These are phyloP conservation scores for Magnolia kwangsiensis DNA, from an alignment of 164 flowering plant species.

Conservation along the genomic window DNA sequence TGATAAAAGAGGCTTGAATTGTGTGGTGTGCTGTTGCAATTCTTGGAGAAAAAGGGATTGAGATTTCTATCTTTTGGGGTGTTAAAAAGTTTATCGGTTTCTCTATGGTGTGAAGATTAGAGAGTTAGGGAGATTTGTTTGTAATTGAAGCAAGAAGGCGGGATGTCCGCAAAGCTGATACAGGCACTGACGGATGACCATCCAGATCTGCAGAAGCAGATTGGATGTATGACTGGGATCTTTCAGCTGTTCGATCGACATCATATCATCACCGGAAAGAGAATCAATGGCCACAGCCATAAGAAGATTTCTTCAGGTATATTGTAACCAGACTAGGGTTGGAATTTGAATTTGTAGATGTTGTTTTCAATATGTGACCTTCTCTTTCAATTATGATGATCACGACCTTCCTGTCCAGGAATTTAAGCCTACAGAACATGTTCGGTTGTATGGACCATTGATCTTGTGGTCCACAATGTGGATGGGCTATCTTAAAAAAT, in stretches of 20 bases:
- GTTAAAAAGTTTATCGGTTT: background rate
- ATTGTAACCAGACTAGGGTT: background rate
- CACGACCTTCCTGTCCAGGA: background rate
- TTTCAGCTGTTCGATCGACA: conserved; percentile 60
- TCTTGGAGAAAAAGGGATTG: background rate
- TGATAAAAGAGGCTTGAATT: too few species aligned
- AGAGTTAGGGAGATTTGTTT: background rate
- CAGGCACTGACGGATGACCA: conserved; percentile 41
- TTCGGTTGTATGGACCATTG: background rate
- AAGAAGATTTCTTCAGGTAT: conserved; percentile 28
- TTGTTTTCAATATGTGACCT: background rate
- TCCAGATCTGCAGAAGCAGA: conserved; percentile 45
- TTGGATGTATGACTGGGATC: conserved; percentile 54
- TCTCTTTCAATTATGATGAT: background rate
- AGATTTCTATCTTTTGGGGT: background rate
- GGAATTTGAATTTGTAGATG: background rate
- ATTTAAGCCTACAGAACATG: background rate
- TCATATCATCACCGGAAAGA: conserved; percentile 42
- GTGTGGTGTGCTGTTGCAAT: background rate
- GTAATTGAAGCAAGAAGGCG: conserved; percentile 5
- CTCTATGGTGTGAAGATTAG: background rate
- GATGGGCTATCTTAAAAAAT: background rate
- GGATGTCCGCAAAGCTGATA: conserved; percentile 41
- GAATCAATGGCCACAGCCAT: conserved; percentile 30
- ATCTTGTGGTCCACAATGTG: background rate